Evolutionary conservation across 495 filamentous ascomycete species (phyloP), one percentile per base, ranked within the genome.

Genomic region (Talaromyces adpressus): DNA sequence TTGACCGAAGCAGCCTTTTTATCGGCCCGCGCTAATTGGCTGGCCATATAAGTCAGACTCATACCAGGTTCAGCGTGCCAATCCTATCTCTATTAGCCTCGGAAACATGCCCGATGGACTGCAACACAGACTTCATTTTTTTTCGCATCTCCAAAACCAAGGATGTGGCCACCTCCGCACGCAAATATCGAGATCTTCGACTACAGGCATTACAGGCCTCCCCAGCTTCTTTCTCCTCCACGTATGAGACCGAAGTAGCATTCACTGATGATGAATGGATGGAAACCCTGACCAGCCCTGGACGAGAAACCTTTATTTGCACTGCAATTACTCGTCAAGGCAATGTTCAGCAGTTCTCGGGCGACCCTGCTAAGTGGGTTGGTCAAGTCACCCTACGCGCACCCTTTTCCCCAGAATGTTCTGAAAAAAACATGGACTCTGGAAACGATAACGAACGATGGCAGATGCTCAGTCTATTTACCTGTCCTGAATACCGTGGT

Each of bases 381-480:
- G 74, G 69, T 8, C 73, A 73, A 57, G 66, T 75, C 14, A 75
- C 70, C 6, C 51, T 7, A n/a, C n/a, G n/a, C n/a, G n/a, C n/a
- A n/a, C n/a, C n/a, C n/a, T n/a, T n/a, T n/a, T n/a, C n/a, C n/a
- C n/a, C n/a, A 2, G 70, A 70, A 59, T 65, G 69, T 18, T 68
- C 65, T 0, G 68, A 71, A 27, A 45, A 47, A 36, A 54, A 8
- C 12, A 61, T 51, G 2, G 53, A 47, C 6, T 30, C 57, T 2
- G 74, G 73, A 8, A 61, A 66, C 2, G 65, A 63, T 12, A 70
- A 74, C 57, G 70, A 69, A 29, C 64, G 63, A 47, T 78, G 75
- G 73, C 74, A 78, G 18, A 74, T 76, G 71, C 69, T 75, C 1
- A 72, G 72, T 29, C 45, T 78, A 18, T 78, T 71, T 54, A 73